These are phyloP conservation scores for Calophaca sinica DNA, from an alignment of 306 rosid species.

Conservation along the genomic window DNA sequence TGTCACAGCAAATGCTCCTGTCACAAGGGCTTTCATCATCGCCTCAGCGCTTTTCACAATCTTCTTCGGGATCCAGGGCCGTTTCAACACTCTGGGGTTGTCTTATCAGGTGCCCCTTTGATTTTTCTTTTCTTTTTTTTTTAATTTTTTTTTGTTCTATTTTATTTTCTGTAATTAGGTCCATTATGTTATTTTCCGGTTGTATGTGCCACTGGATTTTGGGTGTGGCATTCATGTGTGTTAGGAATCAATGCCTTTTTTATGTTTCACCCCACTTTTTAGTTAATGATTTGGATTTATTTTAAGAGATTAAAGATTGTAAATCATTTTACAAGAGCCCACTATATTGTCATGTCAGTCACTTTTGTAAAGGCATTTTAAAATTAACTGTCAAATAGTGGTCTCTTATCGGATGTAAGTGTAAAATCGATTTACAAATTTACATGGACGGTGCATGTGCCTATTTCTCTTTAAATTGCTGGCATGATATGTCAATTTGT, in stretches of 20 bases:
- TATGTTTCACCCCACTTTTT: not conserved
- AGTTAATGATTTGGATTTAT: constrained; percentile 33
- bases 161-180: not conserved
- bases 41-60: constrained; percentile 79
- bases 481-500: constrained; percentile 15
- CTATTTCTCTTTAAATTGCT: not conserved
- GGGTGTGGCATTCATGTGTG: too few relatives aligned
- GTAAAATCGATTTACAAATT: too few relatives aligned
- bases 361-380: too few relatives aligned
- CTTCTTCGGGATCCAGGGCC: constrained; percentile 95
- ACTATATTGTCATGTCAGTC: too few relatives aligned
- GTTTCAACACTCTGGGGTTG: constrained; percentile 74
- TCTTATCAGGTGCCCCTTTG: constrained; percentile 75
- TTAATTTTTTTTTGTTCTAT: constrained; percentile 3
- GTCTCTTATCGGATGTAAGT: too few relatives aligned
- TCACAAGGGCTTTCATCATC: constrained; percentile 74
- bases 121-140: not conserved
- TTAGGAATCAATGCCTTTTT: constrained; percentile 8
- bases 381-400: too few relatives aligned
- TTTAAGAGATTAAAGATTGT: not conserved
- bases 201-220: too few relatives aligned
- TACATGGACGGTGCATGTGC: too few relatives aligned
- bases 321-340: too few relatives aligned
- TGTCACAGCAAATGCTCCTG: constrained; percentile 91
- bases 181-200: too few relatives aligned